Conservation (phyloP, 768 basidiomycete genomes). For the Hortiboletus flavorubellus region DNA sequence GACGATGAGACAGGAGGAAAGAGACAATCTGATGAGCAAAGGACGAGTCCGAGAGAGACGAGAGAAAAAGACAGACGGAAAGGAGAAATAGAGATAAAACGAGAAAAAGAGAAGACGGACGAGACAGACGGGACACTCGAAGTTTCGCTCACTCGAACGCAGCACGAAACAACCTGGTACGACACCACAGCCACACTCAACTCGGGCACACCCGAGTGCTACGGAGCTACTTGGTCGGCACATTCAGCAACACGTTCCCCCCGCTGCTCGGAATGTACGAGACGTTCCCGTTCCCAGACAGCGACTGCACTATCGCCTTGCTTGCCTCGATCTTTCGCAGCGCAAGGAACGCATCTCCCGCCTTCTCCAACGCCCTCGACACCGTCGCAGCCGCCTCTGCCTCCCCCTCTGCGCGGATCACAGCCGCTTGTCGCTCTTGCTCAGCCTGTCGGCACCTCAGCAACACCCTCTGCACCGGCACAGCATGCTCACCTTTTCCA, state of each 20-base stretch:
- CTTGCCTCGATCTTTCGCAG: conserved; percentile 96
- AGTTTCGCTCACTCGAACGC: conserved; percentile 22
- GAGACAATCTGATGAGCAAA: conserved; percentile 40
- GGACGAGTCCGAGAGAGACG: conserved; percentile 34
- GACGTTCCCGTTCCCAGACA: conserved; percentile 77
- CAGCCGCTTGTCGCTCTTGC: conserved; percentile 97
- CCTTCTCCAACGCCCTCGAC: conserved; percentile 84
- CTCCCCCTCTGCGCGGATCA: conserved; percentile 97
- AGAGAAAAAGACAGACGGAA: conserved; percentile 36
- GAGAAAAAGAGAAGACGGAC: conserved; percentile 31
- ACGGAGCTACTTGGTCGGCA: conserved; percentile 48
- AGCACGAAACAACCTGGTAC: conserved; percentile 16
- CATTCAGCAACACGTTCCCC: conserved; percentile 79
- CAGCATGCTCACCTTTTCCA: conserved; percentile 75
- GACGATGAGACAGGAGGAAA: conserved; percentile 26
- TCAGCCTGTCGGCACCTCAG: conserved; percentile 66
- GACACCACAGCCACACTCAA: conserved; percentile 17
- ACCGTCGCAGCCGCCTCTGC: conserved; percentile 96
- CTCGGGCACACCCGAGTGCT: conserved; percentile 19
- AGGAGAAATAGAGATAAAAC: conserved; percentile 30
- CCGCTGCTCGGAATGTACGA: conserved; percentile 84
- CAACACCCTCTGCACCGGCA: conserved; percentile 1
- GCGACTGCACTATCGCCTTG: conserved; percentile 91
- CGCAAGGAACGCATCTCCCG: conserved; percentile 93
- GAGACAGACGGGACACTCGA: conserved; percentile 15